Base-by-base conservation (phyloP, 805 yeast genomes). In the Nematodospora valgi region DNA sequence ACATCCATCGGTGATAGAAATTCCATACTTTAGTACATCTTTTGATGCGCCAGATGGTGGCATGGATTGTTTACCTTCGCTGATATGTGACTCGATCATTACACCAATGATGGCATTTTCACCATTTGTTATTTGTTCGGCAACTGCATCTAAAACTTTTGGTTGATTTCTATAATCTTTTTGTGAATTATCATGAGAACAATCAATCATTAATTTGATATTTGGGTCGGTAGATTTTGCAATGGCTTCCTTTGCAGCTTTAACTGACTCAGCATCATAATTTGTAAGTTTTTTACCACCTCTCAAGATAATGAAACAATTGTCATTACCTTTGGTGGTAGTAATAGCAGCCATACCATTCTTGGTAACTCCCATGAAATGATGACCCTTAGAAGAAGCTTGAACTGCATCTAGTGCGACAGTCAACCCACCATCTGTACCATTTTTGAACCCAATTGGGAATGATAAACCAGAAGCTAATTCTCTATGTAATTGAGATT, bases 381-480 rank as follows among this genome's bases (percentile, higher is more conserved):
- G 97, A 59, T 91, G 98, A 31, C 94, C 78, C 56, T 82, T 82
- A 25, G 91, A 72, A 28, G 98, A 95, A 30, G 98, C 93, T 59
- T 81, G 76, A 49, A 86, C 84, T 26, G 98, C 98, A 59, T 89
- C 98, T 33, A 93, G 70, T 9, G 98, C 96, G 43, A 91, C 97
- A 40, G 79, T 83, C 43, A 91, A 70, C 33, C 93, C 74, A 57
- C 98, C 98, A 60, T 91, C 98, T 27, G 98, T 91, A 63, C 98
- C 98, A 61, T 91, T 91, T 70, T 91, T 91, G 83, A 91, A 91
- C 33, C 98, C 98, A 39, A 91, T 80, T 40, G 98, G 98, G 91
- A 91, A 91, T n/a, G 96, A 86, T 43, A 93, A 73, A 35, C 98
- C 98, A 6, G 97, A 89, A 14, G 98, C 95, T 51, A 91, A 78